Base-by-base conservation (phyloP, 177 flowering plant genomes). In the Vitis hybrid region DNA sequence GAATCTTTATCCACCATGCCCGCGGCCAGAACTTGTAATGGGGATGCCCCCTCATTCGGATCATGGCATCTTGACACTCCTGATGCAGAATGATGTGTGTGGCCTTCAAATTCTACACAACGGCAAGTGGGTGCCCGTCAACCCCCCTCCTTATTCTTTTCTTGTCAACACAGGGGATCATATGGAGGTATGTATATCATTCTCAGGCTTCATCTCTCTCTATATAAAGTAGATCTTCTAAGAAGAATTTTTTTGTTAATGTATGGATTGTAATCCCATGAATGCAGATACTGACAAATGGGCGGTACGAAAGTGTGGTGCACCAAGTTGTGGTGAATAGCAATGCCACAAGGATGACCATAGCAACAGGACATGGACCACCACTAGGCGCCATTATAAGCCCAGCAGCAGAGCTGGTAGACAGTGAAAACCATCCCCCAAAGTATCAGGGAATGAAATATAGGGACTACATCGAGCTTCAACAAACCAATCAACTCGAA, bases 131-230 rank as follows among this genome's bases (percentile, higher is more conserved):
- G 61, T 79, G 30, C 62, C 71, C 8, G 75, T 81, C 60, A 15
- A 54, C 52, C 69, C 79, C 48, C 66, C 60, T 0, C 82, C 81
- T 19, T 62, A 76, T 64, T 62, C 81, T 10, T 70, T 83, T 58
- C 40, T 83, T 6, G 79, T 81, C 74, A 83, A 76, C 71, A 65
- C 62, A 12, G 84, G 84, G 15, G 86, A 83, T 70, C 82, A 78
- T 2, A 56, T 75, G 65, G 80, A 78, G 81, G 81, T 75, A 67
- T 2, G 2, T 62, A 21, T n/a, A 4, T 19, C 21, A 27, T 65
- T 10, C 27, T 24, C 27, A 24, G 27, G 27, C 27, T 24, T 24
- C 27, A 24, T 24, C 3, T 24, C 27, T 24, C 27, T 24, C 3
- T 4, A 54, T 15, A 54, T 54, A 6, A 5, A 54, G 11, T 54